Conservation (phyloP, 2,329 filamentous ascomycete species). For the Botrytis byssoidea region DNA sequence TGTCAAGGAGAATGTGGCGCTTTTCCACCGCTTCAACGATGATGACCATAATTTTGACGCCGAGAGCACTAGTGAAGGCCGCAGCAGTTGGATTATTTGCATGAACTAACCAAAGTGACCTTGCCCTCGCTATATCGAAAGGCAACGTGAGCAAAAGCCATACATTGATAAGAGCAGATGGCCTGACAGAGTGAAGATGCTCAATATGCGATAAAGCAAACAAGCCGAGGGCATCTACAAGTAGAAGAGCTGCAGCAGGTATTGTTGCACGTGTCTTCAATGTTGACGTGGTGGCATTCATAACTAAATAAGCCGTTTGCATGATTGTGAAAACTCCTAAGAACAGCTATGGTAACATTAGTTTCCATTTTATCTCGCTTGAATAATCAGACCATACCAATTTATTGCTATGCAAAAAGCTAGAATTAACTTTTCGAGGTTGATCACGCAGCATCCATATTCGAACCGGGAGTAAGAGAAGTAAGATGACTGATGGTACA, state of each 20-base stretch:
- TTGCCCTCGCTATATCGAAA: slow-evolving; percentile 32
- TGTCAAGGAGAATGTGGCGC: slow-evolving; percentile 37
- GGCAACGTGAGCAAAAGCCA: slow-evolving; percentile 34
- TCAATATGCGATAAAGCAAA: slow-evolving; percentile 32
- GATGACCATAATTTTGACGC: slow-evolving; percentile 39
- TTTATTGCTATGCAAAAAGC: slow-evolving; percentile 30
- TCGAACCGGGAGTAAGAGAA: slow-evolving; percentile 28
- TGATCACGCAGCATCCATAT: slow-evolving; percentile 24
- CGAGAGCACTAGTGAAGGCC: slow-evolving; percentile 41
- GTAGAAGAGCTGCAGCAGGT: slow-evolving; percentile 26
- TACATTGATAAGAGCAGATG: slow-evolving; percentile 31
- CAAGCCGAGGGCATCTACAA: slow-evolving; percentile 28
- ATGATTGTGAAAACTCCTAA: slow-evolving; percentile 29
- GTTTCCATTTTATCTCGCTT: not conserved
- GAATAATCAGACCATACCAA: slow-evolving; percentile 29
- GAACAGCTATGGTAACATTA: slow-evolving; percentile 34
- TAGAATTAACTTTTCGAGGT: slow-evolving; percentile 30
- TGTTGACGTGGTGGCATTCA: slow-evolving; percentile 20
- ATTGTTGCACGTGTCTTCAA: slow-evolving; percentile 26
- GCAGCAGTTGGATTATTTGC: slow-evolving; percentile 36
- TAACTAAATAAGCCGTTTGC: slow-evolving; percentile 26
- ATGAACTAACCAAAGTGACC: slow-evolving; percentile 34
- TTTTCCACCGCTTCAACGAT: slow-evolving; percentile 44
- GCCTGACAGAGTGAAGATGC: slow-evolving; percentile 31
- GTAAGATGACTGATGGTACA: slow-evolving; percentile 27